Percentiles rank a stretch among this genome's conserved stretches.
Conservation (phyloP, 306 rosid species). For the Prinsepia uniflora region DNA sequence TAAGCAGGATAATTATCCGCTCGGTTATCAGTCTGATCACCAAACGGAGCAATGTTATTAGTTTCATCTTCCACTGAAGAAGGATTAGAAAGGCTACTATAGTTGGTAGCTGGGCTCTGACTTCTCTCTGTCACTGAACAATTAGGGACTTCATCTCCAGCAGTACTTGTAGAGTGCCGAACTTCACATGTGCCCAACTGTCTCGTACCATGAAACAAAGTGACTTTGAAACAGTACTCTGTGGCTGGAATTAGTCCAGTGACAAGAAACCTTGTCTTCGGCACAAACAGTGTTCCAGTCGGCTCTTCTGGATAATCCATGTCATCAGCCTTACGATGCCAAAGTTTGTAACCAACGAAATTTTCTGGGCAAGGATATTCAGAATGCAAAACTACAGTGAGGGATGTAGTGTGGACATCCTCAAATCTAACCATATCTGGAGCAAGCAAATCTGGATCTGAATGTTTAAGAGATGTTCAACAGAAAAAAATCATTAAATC, state of each 20-base stretch:
- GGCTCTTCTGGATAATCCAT: constrained; percentile 56
- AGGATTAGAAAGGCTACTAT: constrained; percentile 90
- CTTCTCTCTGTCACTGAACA: constrained; percentile 66
- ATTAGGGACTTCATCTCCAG: constrained; percentile 52
- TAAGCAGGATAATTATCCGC: constrained; percentile 44
- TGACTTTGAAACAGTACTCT: constrained; percentile 67
- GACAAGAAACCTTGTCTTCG: constrained; percentile 51
- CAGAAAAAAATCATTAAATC: neutral
- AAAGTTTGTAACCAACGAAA: constrained; percentile 46
- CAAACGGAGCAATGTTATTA: constrained; percentile 57
- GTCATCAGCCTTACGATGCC: constrained; percentile 66
- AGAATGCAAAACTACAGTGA: constrained; percentile 55
- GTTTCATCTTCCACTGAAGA: constrained; percentile 95
- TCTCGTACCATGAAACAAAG: constrained; percentile 34
- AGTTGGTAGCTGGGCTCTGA: constrained; percentile 83
- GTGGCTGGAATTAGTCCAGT: constrained; percentile 61
- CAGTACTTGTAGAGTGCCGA: constrained; percentile 52
- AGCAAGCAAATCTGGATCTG: constrained; percentile 51
- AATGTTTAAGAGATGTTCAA: constrained; percentile 9
- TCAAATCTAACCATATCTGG: constrained; percentile 63
- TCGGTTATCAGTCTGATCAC: constrained; percentile 55
- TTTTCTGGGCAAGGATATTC: constrained; percentile 41
- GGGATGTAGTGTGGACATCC: constrained; percentile 59
- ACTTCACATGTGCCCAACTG: constrained; percentile 49
- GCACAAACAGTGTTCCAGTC: constrained; percentile 41